These are phyloP conservation scores for Crithidia thermophila DNA, from an alignment of 208 protist genomes.

Conservation along the genomic window DNA sequence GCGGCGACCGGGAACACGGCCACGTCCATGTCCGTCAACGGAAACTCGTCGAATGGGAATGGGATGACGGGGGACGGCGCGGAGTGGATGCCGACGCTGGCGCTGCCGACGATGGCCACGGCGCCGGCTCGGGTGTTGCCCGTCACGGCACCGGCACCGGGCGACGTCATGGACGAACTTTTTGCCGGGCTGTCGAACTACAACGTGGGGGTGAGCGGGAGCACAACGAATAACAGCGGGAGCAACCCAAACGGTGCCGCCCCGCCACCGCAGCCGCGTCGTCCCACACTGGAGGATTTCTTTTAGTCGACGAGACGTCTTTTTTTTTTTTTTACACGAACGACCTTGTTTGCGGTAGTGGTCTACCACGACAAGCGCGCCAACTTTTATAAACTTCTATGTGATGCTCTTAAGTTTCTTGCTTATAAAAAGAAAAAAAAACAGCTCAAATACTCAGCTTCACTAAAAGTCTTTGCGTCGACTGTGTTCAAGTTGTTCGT, in stretches of 20 bases:
- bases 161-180: constrained; percentile 46
- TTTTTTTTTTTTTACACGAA: background rate
- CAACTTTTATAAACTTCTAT: too few species aligned
- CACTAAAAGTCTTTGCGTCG: background rate
- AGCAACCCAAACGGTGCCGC: background rate
- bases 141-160: constrained; percentile 15
- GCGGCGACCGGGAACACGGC: background rate
- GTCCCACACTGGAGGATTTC: constrained; percentile 43
- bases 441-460: background rate
- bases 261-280: background rate
- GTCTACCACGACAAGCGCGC: too few species aligned
- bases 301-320: constrained; percentile 23
- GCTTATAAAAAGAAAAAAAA: background rate
- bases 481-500: too few species aligned
- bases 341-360: background rate
- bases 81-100: background rate
- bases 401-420: too few species aligned
- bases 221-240: background rate
- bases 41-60: background rate
- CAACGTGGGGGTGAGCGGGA: background rate
- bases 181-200: constrained; percentile 27
- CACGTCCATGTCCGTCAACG: background rate
- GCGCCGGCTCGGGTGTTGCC: background rate
- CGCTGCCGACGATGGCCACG: constrained; percentile 1
- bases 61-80: background rate